Conservation (phyloP, 169 alveolate species). For the Besnoitia besnoiti region DNA sequence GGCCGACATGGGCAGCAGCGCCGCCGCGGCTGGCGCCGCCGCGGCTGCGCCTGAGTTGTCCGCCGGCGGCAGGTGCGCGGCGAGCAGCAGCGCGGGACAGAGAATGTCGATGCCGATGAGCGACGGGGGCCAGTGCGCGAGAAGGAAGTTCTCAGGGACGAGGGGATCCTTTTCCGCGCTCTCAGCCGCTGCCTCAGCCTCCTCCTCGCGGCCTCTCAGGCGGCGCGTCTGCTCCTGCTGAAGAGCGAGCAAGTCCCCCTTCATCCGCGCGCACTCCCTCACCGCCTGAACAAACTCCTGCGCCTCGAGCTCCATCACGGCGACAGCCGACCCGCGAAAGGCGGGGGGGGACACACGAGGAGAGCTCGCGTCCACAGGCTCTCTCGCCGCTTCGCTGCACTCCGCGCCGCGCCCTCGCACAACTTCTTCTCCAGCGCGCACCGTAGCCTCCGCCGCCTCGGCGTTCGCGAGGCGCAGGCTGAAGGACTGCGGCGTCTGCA, state of each 20-base stretch:
- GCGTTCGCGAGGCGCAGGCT: background rate
- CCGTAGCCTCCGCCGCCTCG: background rate
- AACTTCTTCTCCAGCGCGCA: no score
- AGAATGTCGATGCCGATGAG: conserved; percentile 10
- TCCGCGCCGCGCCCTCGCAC: no score
- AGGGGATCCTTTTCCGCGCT: background rate
- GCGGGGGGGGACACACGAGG: background rate
- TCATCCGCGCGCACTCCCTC: background rate
- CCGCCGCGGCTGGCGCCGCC: background rate
- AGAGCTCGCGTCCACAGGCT: background rate
- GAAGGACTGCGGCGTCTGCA: conserved; percentile 38
- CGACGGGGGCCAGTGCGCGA: conserved; percentile 23
- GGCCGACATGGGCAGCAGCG: background rate
- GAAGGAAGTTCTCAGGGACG: background rate
- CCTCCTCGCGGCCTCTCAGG: background rate
- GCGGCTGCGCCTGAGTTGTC: background rate
- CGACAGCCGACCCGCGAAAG: background rate
- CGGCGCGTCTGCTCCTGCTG: background rate
- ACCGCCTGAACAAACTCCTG: background rate
- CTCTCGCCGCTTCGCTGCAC: background rate
- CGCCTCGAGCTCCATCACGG: background rate
- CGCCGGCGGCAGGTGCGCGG: background rate
- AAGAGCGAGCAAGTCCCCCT: background rate
- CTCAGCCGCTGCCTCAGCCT: background rate
- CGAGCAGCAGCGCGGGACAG: background rate